Conservation (phyloP, 495 filamentous ascomycete species). For the Aspergillus nidulans region DNA sequence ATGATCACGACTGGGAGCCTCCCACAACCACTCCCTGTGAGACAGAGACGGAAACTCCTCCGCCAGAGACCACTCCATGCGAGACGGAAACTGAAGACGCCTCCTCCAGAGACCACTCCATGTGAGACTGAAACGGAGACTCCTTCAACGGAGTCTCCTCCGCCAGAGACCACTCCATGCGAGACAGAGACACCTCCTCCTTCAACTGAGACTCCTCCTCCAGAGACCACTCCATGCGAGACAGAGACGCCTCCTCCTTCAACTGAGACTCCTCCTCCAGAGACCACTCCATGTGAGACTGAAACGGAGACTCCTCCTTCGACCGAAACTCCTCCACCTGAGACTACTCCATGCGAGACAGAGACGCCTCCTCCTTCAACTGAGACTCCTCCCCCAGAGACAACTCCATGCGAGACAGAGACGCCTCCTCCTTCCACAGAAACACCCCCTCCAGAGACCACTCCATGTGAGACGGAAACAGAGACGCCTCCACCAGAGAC, state of each 20-base stretch:
- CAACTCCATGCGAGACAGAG: conserved; percentile 1
- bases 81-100: background rate
- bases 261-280: background rate
- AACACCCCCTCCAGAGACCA: background rate
- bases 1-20: background rate
- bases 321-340: background rate
- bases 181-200: background rate
- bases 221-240: background rate
- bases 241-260: background rate
- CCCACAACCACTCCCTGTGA: conserved; percentile 2
- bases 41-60: background rate
- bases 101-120: background rate
- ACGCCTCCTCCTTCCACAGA: background rate
- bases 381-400: background rate
- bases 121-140: background rate
- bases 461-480: conserved; percentile 3
- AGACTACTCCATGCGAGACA: conserved; percentile 6
- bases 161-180: background rate
- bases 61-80: background rate
- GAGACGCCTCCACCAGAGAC: background rate
- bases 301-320: background rate
- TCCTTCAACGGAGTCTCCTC: background rate
- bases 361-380: conserved; percentile 2
- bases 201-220: background rate
- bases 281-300: conserved; percentile 7